Conservation (phyloP, 1,284 basidiomycete genomes). For the Kalmanozyma brasiliensis region DNA sequence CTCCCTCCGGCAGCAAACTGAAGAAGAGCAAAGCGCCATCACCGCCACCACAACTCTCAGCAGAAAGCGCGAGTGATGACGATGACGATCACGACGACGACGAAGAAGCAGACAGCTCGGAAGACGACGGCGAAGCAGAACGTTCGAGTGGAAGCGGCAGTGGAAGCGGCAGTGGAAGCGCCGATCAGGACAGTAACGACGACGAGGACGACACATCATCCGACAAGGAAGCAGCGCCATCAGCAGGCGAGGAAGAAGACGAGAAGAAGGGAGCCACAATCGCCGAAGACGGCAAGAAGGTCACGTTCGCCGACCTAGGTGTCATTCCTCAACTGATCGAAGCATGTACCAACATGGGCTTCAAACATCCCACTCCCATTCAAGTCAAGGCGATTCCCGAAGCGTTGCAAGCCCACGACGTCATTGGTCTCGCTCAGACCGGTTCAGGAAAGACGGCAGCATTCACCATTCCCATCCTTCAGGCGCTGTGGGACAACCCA, state of each 20-base stretch:
- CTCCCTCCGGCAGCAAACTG: conserved; percentile 12
- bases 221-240: background rate
- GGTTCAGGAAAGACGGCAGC: conserved; percentile 98
- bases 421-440: conserved; percentile 96
- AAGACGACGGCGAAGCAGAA: conserved; percentile 2
- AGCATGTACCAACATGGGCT: conserved; percentile 84
- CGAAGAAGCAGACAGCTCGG: conserved; percentile 12
- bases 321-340: conserved; percentile 89
- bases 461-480: conserved; percentile 93
- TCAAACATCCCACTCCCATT: conserved; percentile 89
- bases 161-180: conserved; percentile 3
- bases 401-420: conserved; percentile 89
- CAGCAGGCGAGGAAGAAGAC: conserved; percentile 18
- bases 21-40: conserved; percentile 20
- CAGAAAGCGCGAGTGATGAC: conserved; percentile 8
- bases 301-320: conserved; percentile 76
- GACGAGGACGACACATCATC: conserved; percentile 5
- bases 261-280: conserved; percentile 33
- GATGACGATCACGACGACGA: conserved; percentile 13
- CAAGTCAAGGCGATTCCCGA: conserved; percentile 89
- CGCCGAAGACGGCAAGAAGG: conserved; percentile 28
- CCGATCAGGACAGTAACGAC: conserved; percentile 3
- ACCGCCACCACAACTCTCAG: conserved; percentile 6
- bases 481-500: conserved; percentile 96
- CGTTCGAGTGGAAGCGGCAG: conserved; percentile 8